Base-by-base conservation (phyloP, 495 filamentous ascomycete genomes). In the Xylaria palmicola region DNA sequence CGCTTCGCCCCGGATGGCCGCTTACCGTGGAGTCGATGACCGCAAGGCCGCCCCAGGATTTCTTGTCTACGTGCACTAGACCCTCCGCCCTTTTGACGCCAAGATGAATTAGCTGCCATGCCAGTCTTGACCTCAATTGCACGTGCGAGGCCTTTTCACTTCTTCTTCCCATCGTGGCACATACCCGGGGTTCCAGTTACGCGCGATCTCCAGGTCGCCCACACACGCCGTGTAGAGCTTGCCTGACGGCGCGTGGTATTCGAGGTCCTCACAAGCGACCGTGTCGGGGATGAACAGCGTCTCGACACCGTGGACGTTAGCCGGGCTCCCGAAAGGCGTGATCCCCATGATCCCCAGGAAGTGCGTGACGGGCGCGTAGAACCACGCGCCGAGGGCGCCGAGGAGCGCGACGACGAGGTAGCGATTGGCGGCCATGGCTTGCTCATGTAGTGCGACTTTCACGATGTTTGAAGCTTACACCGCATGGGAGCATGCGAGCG, bases 221-320 rank as follows among this genome's bases (percentile, higher is more conserved):
- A 82, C 78, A 52, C 84, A 87, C 5, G 85, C 84, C 4, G 83
- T 79, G 60, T 85, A 88, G 8, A 87, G 70, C 51, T 76, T 58
- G 19, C 74, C 75, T 12, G 77, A 80, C 0, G 76, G 73, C 6
- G 65, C 68, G 64, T 85, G 80, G 56, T 85, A 79, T 62, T 87
- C 83, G 12, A 88, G 50, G 69, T 88, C 85, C 57, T 88, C 85
- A 62, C 83, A 86, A 32, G 82, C 74, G 29, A 78, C 62, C 0
- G 84, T 85, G 64, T 85, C 81, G 5, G 75, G 68, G 45, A 88
- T 83, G 22, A 64, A 59, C 1, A 22, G 51, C 9, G 61, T 51
- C 70, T 72, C 72, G 5, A 74, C 59, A 13, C 75, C 75, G 37
- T 77, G 70, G 24, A 73, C 49, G 10, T 75, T 72, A 3, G 68